These are phyloP conservation scores for Neurospora tetraspora DNA, from an alignment of 495 filamentous ascomycete species.

Conservation along the genomic window DNA sequence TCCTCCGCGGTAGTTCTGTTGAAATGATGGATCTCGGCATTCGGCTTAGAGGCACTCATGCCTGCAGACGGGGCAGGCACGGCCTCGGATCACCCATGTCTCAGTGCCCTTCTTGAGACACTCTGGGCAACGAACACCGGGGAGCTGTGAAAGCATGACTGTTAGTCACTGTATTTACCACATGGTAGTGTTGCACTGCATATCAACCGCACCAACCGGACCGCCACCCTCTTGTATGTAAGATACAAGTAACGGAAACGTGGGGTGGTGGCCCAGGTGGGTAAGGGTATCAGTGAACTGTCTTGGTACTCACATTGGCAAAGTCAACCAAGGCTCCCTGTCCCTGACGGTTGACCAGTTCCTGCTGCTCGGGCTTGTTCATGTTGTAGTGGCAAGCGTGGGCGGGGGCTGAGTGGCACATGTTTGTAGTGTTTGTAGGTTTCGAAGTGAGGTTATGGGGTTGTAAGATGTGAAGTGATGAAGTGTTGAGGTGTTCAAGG, in stretches of 20 bases:
- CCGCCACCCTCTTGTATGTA: not conserved
- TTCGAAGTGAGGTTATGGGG: not conserved
- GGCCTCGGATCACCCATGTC: conserved; percentile 33
- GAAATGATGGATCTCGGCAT: not conserved
- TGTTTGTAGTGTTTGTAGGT: not conserved
- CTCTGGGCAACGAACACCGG: conserved; percentile 26
- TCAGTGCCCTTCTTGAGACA: conserved; percentile 28
- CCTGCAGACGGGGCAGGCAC: conserved; percentile 25
- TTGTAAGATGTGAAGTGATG: not conserved
- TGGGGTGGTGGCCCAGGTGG: not conserved
- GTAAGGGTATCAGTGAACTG: not conserved
- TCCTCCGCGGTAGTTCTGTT: not conserved
- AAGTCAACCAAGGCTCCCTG: not conserved
- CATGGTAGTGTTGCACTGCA: conserved; percentile 3
- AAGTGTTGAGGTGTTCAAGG: not conserved
- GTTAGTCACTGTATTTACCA: conserved; percentile 6
- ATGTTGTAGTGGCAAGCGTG: not conserved
- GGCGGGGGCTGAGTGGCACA: not conserved
- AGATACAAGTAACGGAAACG: not conserved
- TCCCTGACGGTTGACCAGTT: not conserved
- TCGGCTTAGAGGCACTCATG: conserved; percentile 14
- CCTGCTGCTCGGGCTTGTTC: not conserved
- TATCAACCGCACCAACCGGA: not conserved
- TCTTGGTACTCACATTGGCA: not conserved
- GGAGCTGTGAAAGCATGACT: conserved; percentile 6